phyloP scores from a whole-genome alignment of 805 yeast genomes.

The Zygosaccharomyces pseudorouxii region DNA sequence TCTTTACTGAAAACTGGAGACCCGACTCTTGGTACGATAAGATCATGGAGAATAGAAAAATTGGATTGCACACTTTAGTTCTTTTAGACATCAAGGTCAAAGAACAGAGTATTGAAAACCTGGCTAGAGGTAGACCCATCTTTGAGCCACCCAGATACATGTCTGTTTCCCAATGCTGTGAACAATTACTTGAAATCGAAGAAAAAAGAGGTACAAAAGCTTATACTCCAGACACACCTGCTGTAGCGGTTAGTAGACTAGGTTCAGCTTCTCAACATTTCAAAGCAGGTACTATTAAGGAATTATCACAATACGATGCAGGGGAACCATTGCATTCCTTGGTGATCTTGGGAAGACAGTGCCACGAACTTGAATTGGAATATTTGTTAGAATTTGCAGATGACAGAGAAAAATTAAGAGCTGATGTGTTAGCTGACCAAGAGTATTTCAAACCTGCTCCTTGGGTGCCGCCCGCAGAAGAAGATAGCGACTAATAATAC shows the following conservation, averaged over 20 bases:
- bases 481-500: slow-evolving; percentile 26
- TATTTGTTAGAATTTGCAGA: slow-evolving; percentile 73
- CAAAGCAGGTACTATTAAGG: slow-evolving; percentile 77
- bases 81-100: slow-evolving; percentile 91
- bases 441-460: slow-evolving; percentile 72
- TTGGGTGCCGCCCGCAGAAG: slow-evolving; percentile 49
- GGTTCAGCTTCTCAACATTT: slow-evolving; percentile 83
- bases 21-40: slow-evolving; percentile 94
- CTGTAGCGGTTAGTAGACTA: slow-evolving; percentile 85
- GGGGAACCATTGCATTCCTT: slow-evolving; percentile 95
- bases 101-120: slow-evolving; percentile 90
- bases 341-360: slow-evolving; percentile 85
- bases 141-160: slow-evolving; percentile 97
- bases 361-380: slow-evolving; percentile 88
- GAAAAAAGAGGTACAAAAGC: slow-evolving; percentile 70
- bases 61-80: slow-evolving; percentile 88
- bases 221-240: slow-evolving; percentile 83
- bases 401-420: slow-evolving; percentile 46
- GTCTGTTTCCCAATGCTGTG: slow-evolving; percentile 86
- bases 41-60: slow-evolving; percentile 78
- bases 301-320: slow-evolving; percentile 75
- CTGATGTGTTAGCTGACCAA: slow-evolving; percentile 49
- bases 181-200: slow-evolving; percentile 84
- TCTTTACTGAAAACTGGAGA: slow-evolving; percentile 92
- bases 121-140: slow-evolving; percentile 86